These are phyloP conservation scores for Tolypocladium paradoxum DNA, from an alignment of 2,329 filamentous ascomycete genomes.

Conservation along the genomic window DNA sequence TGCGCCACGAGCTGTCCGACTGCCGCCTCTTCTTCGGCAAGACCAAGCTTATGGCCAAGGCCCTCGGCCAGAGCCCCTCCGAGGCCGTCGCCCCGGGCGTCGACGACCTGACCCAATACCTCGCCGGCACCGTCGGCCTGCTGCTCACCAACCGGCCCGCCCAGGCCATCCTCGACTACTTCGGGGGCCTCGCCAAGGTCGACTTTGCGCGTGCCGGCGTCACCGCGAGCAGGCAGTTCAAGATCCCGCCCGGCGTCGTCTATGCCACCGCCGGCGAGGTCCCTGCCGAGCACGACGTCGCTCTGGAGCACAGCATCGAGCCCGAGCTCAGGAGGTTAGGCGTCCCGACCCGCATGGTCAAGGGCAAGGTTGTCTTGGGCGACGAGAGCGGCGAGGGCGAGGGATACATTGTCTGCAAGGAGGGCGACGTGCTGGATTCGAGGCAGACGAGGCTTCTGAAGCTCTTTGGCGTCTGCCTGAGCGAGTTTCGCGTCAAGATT, in stretches of 20 bases:
- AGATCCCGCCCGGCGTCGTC: constrained; percentile 72
- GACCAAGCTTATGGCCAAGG: constrained; percentile 97
- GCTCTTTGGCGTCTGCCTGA: constrained; percentile 81
- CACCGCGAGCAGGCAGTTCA: constrained; percentile 62
- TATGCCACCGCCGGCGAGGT: constrained; percentile 74
- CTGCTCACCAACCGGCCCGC: constrained; percentile 77
- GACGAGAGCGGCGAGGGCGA: constrained; percentile 40
- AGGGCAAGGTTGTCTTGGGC: constrained; percentile 73
- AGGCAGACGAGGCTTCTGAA: constrained; percentile 90
- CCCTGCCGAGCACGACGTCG: constrained; percentile 69
- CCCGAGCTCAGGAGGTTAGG: constrained; percentile 81
- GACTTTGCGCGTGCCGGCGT: constrained; percentile 90
- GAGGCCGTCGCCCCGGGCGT: constrained; percentile 75
- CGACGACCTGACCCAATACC: constrained; percentile 54
- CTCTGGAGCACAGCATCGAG: constrained; percentile 79
- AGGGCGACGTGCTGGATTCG: constrained; percentile 77
- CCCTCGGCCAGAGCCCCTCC: constrained; percentile 68
- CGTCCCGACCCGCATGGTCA: constrained; percentile 79
- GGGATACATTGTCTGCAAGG: constrained; percentile 70
- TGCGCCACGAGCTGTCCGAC: constrained; percentile 74
- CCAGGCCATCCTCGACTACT: constrained; percentile 57
- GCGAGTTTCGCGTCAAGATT: constrained; percentile 78
- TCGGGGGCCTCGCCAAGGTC: constrained; percentile 59
- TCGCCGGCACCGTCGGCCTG: constrained; percentile 77
- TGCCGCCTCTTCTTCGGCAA: constrained; percentile 92